phyloP scores from a whole-genome alignment of 2,329 filamentous ascomycete species.

The Eutypa lata region DNA sequence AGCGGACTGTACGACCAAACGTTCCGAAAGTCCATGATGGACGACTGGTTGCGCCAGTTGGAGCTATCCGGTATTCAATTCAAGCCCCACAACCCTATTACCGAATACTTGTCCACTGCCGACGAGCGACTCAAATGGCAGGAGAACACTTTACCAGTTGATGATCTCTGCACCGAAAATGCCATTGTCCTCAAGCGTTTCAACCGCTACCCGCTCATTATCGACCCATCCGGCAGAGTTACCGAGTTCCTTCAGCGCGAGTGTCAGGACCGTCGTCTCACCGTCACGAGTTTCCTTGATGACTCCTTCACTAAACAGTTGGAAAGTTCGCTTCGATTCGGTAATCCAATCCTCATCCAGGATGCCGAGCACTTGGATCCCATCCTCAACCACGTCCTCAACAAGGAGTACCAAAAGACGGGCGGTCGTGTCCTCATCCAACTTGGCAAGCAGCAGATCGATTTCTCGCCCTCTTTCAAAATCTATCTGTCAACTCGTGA shows the following conservation, averaged over 20 bases:
- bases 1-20: constrained; percentile 96
- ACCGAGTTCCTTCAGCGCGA: constrained; percentile 95
- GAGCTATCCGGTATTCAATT: constrained; percentile 88
- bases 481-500: constrained; percentile 93
- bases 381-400: constrained; percentile 95
- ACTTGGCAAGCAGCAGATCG: constrained; percentile 97
- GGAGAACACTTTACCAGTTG: constrained; percentile 86
- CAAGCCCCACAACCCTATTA: constrained; percentile 91
- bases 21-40: constrained; percentile 95
- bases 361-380: constrained; percentile 97
- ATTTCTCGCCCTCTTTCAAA: constrained; percentile 96
- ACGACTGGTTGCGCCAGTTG: constrained; percentile 95
- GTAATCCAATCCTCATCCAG: constrained; percentile 97
- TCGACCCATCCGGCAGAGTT: constrained; percentile 92
- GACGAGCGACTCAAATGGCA: constrained; percentile 96
- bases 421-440: constrained; percentile 97
- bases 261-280: constrained; percentile 88
- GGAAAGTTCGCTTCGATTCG: constrained; percentile 94
- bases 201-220: constrained; percentile 97
- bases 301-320: constrained; percentile 98
- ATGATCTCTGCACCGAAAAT: constrained; percentile 97
- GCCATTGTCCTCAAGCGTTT: constrained; percentile 96
- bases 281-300: constrained; percentile 96
- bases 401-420: constrained; percentile 99
- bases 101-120: constrained; percentile 93